phyloP scores from a whole-genome alignment of 345 rosid species.

The Camelina sativa region DNA sequence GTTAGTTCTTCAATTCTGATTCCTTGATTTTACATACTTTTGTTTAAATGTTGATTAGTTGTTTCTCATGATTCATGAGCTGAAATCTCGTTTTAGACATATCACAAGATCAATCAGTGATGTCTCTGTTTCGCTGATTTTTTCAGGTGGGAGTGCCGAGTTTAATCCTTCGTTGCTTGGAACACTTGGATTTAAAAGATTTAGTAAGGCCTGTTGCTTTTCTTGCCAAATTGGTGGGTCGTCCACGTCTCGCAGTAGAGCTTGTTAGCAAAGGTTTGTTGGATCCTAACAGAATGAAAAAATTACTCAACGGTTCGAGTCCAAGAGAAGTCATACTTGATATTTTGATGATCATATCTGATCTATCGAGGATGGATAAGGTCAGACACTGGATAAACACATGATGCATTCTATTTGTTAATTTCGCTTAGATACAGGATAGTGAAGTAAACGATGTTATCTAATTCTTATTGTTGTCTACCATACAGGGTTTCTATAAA shows the following conservation, averaged over 20 bases:
- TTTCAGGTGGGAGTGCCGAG: slow-evolving; percentile 82
- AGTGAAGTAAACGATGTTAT: slow-evolving; percentile 19
- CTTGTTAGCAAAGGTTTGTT: slow-evolving; percentile 84
- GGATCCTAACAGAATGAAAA: slow-evolving; percentile 76
- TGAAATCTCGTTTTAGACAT: slow-evolving; percentile 21
- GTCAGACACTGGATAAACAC: slow-evolving; percentile 37
- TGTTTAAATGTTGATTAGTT: background rate
- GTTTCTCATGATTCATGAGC: slow-evolving; percentile 15
- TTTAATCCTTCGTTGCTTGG: slow-evolving; percentile 72
- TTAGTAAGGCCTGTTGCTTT: slow-evolving; percentile 85
- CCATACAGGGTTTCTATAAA: slow-evolving; percentile 81
- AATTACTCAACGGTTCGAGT: slow-evolving; percentile 68
- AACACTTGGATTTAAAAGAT: slow-evolving; percentile 79
- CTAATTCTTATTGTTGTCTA: slow-evolving; percentile 31
- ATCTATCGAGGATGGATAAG: slow-evolving; percentile 94
- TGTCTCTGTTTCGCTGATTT: slow-evolving; percentile 29
- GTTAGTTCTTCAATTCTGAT: slow-evolving; percentile 47
- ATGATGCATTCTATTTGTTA: slow-evolving; percentile 6
- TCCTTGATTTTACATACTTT: slow-evolving; percentile 4
- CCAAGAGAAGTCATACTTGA: slow-evolving; percentile 86
- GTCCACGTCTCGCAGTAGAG: slow-evolving; percentile 79
- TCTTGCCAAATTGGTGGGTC: slow-evolving; percentile 86
- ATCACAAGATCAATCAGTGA: background rate
- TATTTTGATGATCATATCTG: slow-evolving; percentile 88
- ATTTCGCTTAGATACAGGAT: background rate